phyloP scores from a whole-genome alignment of 345 rosid genomes.

The Salix udensis region DNA sequence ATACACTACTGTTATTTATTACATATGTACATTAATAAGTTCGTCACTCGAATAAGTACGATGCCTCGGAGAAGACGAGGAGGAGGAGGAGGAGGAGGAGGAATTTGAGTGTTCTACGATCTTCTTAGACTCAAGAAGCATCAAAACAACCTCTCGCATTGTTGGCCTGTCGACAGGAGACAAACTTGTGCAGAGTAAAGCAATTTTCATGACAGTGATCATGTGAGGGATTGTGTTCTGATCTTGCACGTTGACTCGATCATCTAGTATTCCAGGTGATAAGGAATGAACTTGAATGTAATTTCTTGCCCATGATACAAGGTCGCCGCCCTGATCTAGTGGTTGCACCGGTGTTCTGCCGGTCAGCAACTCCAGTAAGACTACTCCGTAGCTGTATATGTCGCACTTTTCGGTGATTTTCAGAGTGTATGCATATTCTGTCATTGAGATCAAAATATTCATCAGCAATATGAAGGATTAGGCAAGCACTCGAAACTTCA shows the following conservation, averaged over 20 bases:
- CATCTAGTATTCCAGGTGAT: slow-evolving; percentile 58
- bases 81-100: slow-evolving; percentile 8
- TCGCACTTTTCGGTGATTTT: slow-evolving; percentile 91
- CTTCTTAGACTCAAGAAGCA: slow-evolving; percentile 64
- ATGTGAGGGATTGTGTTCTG: slow-evolving; percentile 57
- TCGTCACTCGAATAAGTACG: slow-evolving; percentile 21
- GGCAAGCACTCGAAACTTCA: too few species aligned
- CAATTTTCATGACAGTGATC: slow-evolving; percentile 67
- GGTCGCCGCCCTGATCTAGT: slow-evolving; percentile 86
- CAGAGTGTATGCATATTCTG: slow-evolving; percentile 81
- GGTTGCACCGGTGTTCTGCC: slow-evolving; percentile 94
- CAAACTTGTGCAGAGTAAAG: slow-evolving; percentile 63
- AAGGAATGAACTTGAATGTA: slow-evolving; percentile 48
- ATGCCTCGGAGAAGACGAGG: slow-evolving; percentile 3
- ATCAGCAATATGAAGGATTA: neutral
- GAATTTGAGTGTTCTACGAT: slow-evolving; percentile 36
- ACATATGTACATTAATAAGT: slow-evolving; percentile 11
- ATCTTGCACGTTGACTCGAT: slow-evolving; percentile 49
- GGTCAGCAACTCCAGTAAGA: slow-evolving; percentile 44
- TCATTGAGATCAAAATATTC: neutral
- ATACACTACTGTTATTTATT: neutral
- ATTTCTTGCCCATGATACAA: slow-evolving; percentile 61
- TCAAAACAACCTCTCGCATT: slow-evolving; percentile 69
- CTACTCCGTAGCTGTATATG: slow-evolving; percentile 87
- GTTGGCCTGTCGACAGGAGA: slow-evolving; percentile 76